A percentile compares a stretch with the other conserved stretches of the same genome.
Evolutionary conservation across 2,329 filamentous ascomycete species (phyloP).

Genomic region (Aspergillus sp.): DNA sequence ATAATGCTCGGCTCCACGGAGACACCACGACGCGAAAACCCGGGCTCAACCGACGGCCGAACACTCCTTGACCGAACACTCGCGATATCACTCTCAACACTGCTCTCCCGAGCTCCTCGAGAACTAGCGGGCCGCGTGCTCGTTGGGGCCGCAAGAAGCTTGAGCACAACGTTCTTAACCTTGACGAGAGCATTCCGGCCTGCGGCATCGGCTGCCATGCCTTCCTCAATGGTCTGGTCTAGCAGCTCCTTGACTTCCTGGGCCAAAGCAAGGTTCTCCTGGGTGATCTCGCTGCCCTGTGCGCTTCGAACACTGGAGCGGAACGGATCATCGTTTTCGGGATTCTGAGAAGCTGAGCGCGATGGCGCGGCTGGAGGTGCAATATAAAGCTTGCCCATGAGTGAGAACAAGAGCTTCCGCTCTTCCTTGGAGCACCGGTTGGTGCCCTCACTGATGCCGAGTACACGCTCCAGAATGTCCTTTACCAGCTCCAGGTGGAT

Average conservation of each 20-base stretch:
- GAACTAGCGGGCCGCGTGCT: slow-evolving; percentile 37
- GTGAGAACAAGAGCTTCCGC: slow-evolving; percentile 76
- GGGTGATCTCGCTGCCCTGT: slow-evolving; percentile 52
- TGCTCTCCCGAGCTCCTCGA: slow-evolving; percentile 38
- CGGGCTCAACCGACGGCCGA: slow-evolving; percentile 38
- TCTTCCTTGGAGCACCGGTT: slow-evolving; percentile 67
- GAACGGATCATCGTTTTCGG: slow-evolving; percentile 66
- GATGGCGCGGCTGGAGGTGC: slow-evolving; percentile 63
- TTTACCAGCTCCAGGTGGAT: slow-evolving; percentile 79
- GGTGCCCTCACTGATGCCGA: slow-evolving; percentile 50
- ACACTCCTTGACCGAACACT: slow-evolving; percentile 36
- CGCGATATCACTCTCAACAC: slow-evolving; percentile 35
- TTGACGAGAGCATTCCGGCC: slow-evolving; percentile 52
- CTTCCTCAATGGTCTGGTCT: slow-evolving; percentile 58
- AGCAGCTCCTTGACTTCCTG: slow-evolving; percentile 63
- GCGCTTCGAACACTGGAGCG: slow-evolving; percentile 53
- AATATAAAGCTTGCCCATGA: slow-evolving; percentile 83
- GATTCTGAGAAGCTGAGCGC: slow-evolving; percentile 42
- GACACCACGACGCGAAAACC: slow-evolving; percentile 28
- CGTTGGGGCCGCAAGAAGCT: slow-evolving; percentile 56
- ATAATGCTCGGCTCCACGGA: slow-evolving; percentile 43
- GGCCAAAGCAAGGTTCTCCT: slow-evolving; percentile 56
- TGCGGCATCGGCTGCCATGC: slow-evolving; percentile 46
- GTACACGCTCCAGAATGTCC: slow-evolving; percentile 75
- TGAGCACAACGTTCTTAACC: slow-evolving; percentile 49